Evolutionary conservation across 192 early-diverging fungal species (phyloP).

Genomic region (Coemansia biformis): DNA sequence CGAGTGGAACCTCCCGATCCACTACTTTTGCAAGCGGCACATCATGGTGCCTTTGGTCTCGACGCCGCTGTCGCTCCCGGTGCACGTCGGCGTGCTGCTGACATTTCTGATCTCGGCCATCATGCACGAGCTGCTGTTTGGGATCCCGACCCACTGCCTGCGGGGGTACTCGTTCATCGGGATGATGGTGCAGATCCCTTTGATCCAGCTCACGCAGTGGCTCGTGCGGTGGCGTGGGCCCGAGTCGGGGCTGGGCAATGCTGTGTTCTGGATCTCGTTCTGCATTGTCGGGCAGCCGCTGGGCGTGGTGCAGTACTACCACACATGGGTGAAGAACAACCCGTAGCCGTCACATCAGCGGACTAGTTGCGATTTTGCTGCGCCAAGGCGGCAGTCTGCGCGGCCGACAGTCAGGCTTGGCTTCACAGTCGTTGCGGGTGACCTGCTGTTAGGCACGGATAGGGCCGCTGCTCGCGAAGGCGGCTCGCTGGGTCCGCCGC

Average conservation of each 20-base stretch:
- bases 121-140: slow-evolving; percentile 82
- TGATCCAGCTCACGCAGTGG: slow-evolving; percentile 65
- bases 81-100: slow-evolving; percentile 51
- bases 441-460: too few relatives aligned
- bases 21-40: slow-evolving; percentile 83
- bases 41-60: slow-evolving; percentile 76
- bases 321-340: slow-evolving; percentile 57
- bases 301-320: slow-evolving; percentile 67
- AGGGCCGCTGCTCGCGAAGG: too few relatives aligned
- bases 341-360: too few relatives aligned
- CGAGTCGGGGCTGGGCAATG: slow-evolving; percentile 66
- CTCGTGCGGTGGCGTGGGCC: slow-evolving; percentile 64
- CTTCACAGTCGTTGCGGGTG: too few relatives aligned
- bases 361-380: too few relatives aligned
- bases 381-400: too few relatives aligned
- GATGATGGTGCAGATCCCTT: slow-evolving; percentile 73
- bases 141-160: slow-evolving; percentile 74
- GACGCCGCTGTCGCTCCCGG: slow-evolving; percentile 54
- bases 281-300: slow-evolving; percentile 76
- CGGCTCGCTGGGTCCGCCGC: too few relatives aligned
- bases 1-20: slow-evolving; percentile 87
- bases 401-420: too few relatives aligned
- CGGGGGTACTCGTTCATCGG: slow-evolving; percentile 77
- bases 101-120: slow-evolving; percentile 82
- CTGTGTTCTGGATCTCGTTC: slow-evolving; percentile 76